A percentile compares a stretch with the other conserved stretches of the same genome.
Conservation (phyloP, 306 rosid genomes). For the Crotalaria pallida region DNA sequence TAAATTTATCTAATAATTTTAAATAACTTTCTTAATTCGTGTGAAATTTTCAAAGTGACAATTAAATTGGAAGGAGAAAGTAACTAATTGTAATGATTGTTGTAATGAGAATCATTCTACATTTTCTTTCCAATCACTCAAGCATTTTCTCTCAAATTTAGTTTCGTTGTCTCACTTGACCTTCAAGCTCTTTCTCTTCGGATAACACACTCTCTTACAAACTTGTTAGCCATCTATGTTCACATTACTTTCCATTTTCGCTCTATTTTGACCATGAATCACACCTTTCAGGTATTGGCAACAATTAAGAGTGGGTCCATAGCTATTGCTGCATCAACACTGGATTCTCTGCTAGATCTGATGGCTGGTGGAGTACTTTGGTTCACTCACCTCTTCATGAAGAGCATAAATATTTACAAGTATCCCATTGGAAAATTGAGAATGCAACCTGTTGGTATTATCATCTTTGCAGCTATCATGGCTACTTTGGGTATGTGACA, state of each 20-base stretch:
- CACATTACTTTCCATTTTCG: not conserved
- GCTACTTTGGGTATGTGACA: conserved; percentile 83
- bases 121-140: no score
- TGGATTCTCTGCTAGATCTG: conserved; percentile 75
- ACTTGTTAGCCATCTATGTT: not conserved
- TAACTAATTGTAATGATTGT: no score
- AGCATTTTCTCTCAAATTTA: no score
- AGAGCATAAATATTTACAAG: conserved; percentile 58
- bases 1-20: no score
- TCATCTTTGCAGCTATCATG: conserved; percentile 90
- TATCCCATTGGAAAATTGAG: conserved; percentile 93
- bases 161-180: no score
- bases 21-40: no score
- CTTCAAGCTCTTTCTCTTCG: no score
- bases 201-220: no score
- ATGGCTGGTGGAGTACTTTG: conserved; percentile 94
- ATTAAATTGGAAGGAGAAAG: no score
- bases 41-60: no score
- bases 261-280: not conserved
- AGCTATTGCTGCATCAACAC: conserved; percentile 76
- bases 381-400: conserved; percentile 88
- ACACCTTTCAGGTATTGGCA: conserved; percentile 71
- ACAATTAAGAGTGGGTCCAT: conserved; percentile 61
- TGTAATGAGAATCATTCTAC: no score
- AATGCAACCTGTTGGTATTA: conserved; percentile 90